A percentile compares a stretch with the other conserved stretches of the same genome.
Evolutionary conservation across 768 basidiomycete species (phyloP).

Genomic region (Tricholomella constricta): DNA sequence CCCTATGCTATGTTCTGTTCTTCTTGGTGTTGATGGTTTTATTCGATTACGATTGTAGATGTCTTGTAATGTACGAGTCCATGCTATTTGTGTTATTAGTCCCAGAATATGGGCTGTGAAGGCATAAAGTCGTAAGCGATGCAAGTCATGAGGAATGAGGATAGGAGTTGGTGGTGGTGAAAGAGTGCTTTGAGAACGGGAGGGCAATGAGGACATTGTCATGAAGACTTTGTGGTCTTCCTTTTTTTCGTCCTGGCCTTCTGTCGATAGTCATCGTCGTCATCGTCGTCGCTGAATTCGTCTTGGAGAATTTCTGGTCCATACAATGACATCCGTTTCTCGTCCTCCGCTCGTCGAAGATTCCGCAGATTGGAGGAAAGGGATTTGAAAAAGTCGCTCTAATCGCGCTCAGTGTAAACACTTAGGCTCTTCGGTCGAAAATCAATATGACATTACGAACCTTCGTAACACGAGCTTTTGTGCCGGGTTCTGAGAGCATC

Average conservation of each 20-base stretch:
- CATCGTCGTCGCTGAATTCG: slow-evolving; percentile 50
- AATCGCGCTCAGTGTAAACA: background rate
- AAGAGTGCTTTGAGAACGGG: background rate
- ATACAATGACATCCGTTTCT: slow-evolving; percentile 41
- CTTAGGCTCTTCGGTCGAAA: background rate
- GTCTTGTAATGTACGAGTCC: slow-evolving; percentile 1
- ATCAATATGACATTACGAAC: slow-evolving; percentile 35
- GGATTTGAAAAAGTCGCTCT: slow-evolving; percentile 75
- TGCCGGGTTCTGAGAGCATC: slow-evolving; percentile 40
- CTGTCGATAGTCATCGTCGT: slow-evolving; percentile 51
- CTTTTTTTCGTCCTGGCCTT: slow-evolving; percentile 36
- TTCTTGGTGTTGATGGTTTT: background rate
- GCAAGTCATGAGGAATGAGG: background rate
- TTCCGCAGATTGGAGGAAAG: slow-evolving; percentile 57
- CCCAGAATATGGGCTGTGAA: background rate
- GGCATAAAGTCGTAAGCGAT: background rate
- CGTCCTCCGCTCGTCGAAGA: slow-evolving; percentile 61
- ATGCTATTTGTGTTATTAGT: background rate
- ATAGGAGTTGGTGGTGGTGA: slow-evolving; percentile 1
- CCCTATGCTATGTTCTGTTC: background rate
- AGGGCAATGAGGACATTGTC: background rate
- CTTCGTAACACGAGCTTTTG: slow-evolving; percentile 58
- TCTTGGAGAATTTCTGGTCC: slow-evolving; percentile 33
- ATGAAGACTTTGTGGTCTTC: slow-evolving; percentile 19
- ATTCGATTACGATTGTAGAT: background rate